These are phyloP conservation scores for Starmerella bacillaris DNA, from an alignment of 805 yeast species.

Conservation along the genomic window DNA sequence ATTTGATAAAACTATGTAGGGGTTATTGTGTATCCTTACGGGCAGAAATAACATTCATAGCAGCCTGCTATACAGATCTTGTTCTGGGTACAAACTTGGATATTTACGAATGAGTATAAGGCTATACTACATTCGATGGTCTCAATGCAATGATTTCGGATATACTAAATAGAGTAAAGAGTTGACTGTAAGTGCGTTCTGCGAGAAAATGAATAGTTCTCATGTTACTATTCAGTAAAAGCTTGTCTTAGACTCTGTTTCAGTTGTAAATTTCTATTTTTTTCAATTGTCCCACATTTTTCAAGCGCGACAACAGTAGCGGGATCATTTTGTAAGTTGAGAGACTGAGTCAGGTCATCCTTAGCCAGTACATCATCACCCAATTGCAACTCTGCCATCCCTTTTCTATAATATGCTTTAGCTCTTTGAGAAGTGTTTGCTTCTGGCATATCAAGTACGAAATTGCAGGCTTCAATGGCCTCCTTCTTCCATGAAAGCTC, in stretches of 20 bases:
- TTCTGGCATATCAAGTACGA: constrained; percentile 38
- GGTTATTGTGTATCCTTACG: too few relatives aligned
- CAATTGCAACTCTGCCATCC: constrained; percentile 42
- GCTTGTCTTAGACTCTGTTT: not conserved
- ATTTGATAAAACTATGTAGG: too few relatives aligned
- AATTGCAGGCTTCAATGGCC: constrained; percentile 40
- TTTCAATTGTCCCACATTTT: constrained; percentile 2
- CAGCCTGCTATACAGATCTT: too few relatives aligned
- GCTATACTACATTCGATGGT: too few relatives aligned
- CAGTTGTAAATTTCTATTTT: not conserved
- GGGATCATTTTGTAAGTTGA: constrained; percentile 7
- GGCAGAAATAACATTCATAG: too few relatives aligned
- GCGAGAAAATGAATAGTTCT: too few relatives aligned
- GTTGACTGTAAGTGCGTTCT: too few relatives aligned
- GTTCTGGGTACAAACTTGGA: too few relatives aligned
- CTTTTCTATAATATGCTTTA: constrained; percentile 74
- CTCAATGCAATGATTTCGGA: too few relatives aligned
- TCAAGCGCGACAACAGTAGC: constrained; percentile 7
- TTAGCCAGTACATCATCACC: constrained; percentile 59
- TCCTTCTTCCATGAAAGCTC: constrained; percentile 27
- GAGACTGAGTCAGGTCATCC: constrained; percentile 43
- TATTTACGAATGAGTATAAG: too few relatives aligned
- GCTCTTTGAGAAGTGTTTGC: constrained; percentile 48
- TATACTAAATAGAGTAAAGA: too few relatives aligned
- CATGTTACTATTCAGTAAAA: constrained; percentile 2